Evolutionary conservation across 1,284 basidiomycete genomes (phyloP).

Genomic region (Moesziomyces globuligerus): DNA sequence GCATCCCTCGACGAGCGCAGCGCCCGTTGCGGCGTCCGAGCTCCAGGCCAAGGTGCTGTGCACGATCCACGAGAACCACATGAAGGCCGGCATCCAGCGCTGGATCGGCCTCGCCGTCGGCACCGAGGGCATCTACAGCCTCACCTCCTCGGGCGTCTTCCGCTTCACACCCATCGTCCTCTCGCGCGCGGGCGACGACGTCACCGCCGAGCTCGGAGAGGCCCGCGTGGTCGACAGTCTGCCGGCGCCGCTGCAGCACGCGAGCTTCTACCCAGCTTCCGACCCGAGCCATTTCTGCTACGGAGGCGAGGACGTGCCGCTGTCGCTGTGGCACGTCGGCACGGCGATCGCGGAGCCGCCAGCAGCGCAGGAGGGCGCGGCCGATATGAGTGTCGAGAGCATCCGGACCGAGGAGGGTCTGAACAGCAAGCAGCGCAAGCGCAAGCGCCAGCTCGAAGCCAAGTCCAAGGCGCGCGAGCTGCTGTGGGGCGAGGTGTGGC

Average conservation of each 20-base stretch:
- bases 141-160: constrained; percentile 51
- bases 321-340: constrained; percentile 53
- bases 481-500: constrained; percentile 56
- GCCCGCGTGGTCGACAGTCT: constrained; percentile 26
- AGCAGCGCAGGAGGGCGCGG: constrained; percentile 7
- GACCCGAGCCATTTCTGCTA: constrained; percentile 55
- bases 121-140: constrained; percentile 38
- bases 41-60: constrained; percentile 34
- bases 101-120: constrained; percentile 55
- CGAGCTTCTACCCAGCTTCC: constrained; percentile 41
- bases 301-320: constrained; percentile 57
- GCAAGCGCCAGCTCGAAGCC: constrained; percentile 53
- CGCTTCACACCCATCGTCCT: constrained; percentile 37
- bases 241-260: constrained; percentile 50
- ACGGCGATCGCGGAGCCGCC: constrained; percentile 34
- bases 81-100: constrained; percentile 56
- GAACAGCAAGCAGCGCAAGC: constrained; percentile 50
- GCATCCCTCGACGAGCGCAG: constrained; percentile 17
- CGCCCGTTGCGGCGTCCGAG: constrained; percentile 11
- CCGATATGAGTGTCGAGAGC: constrained; percentile 29
- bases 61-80: constrained; percentile 38
- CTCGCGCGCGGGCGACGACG: neutral
- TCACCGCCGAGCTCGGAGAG: constrained; percentile 7
- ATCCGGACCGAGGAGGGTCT: constrained; percentile 22
- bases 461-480: constrained; percentile 50